These are phyloP conservation scores for Lactarius sanguifluus DNA, from an alignment of 768 basidiomycete genomes.

Conservation along the genomic window DNA sequence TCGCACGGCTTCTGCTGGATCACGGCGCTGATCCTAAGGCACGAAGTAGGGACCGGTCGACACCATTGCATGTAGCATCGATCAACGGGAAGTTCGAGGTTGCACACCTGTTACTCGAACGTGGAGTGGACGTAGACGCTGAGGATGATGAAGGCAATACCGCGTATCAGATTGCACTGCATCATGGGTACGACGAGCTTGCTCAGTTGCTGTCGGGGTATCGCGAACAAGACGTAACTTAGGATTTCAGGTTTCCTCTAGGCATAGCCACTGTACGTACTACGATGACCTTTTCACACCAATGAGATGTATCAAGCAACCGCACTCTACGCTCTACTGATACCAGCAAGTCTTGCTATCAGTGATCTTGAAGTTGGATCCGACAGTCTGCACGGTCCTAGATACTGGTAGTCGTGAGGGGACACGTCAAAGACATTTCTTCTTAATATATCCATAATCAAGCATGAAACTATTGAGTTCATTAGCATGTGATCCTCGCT, in stretches of 20 bases:
- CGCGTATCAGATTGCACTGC: not conserved
- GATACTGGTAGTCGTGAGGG: slow-evolving; percentile 22
- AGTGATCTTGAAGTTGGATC: slow-evolving; percentile 22
- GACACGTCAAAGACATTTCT: slow-evolving; percentile 26
- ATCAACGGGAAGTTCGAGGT: not conserved
- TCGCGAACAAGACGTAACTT: not conserved
- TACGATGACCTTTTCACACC: not conserved
- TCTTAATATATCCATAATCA: slow-evolving; percentile 28
- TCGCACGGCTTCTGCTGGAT: not conserved
- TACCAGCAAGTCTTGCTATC: slow-evolving; percentile 19
- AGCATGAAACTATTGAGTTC: slow-evolving; percentile 18
- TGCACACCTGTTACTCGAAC: not conserved
- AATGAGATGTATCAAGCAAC: not conserved
- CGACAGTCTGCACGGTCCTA: slow-evolving; percentile 24
- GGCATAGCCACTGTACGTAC: not conserved
- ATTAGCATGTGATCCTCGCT: not conserved
- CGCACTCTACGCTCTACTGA: not conserved
- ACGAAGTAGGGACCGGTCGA: not conserved
- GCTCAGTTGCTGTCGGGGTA: not conserved
- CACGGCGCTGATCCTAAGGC: not conserved
- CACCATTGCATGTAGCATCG: not conserved
- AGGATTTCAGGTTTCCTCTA: not conserved
- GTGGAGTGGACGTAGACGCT: not conserved
- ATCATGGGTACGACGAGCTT: not conserved
- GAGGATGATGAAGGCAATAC: not conserved